Evolutionary conservation across 108 stramenopile species (phyloP), one percentile per base, ranked within the genome.

Genomic region (Stephanodiscus triporus): DNA sequence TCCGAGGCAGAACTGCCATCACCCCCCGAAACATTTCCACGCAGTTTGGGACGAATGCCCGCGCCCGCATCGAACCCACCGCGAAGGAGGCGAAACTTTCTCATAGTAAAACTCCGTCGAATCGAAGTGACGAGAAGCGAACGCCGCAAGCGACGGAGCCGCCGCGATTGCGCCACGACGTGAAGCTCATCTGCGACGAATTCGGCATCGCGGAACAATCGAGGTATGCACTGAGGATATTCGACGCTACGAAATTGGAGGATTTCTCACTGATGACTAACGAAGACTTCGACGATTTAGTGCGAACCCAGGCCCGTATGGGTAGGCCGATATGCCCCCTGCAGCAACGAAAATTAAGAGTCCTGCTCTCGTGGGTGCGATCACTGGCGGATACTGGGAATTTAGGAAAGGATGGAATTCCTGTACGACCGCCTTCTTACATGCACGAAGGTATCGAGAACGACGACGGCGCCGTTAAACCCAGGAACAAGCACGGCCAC

Each of bases 311-410:
- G 56, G 56, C 27, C 0, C 5, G 30, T 13, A 29, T 29, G 56
- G 56, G 56, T n/a, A 30, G 24, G 5, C 56, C 56, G 30, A 30
- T 57, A 0, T 30, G 29, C 14, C 56, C 56, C 0, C 20, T 57
- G 56, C 56, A 57, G 26, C 56, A 57, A 57, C 56, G 56, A 27
- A 57, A 57, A 17, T 30, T 57, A 14, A 27, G 30, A 30, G 56
- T 57, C 29, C 26, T 57, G 24, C 27, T 57, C 4, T 0, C 16
- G 30, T 57, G 56, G 56, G 56, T 30, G 29, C 56, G 56, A 29
- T 57, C 56, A 11, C 17, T 57, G 8, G 30, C 56, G 26, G 13
- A 11, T 57, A 9, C 27, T 6, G 56, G 0, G 1, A 30, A 30
- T 27, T 27, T 6, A 13, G 56, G 17, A 16, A 20, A 57, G 56